Evolutionary conservation across 208 protist species (phyloP).

Genomic region (Trypanosoma scelopori): DNA sequence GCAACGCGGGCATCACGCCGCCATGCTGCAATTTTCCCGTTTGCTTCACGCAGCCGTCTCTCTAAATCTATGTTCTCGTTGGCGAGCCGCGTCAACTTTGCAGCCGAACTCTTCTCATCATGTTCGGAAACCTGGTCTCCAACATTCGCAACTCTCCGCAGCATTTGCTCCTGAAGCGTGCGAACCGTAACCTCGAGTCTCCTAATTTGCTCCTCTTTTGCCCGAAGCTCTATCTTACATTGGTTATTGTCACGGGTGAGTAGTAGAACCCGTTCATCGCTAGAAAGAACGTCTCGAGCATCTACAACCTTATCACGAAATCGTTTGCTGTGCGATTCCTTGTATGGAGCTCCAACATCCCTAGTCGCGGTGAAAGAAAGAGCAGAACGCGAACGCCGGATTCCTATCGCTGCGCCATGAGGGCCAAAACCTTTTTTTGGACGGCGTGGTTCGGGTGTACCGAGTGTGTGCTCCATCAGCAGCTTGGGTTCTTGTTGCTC

Average conservation of each 20-base stretch:
- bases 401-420: background rate
- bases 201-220: slow-evolving; percentile 34
- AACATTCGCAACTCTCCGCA: background rate
- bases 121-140: background rate
- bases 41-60: slow-evolving; percentile 29
- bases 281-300: slow-evolving; percentile 11
- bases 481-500: background rate
- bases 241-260: slow-evolving; percentile 17
- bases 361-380: background rate
- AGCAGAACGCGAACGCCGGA: background rate
- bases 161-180: slow-evolving; percentile 24
- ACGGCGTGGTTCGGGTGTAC: background rate
- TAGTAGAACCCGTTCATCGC: slow-evolving; percentile 13
- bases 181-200: slow-evolving; percentile 44
- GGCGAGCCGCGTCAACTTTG: slow-evolving; percentile 6
- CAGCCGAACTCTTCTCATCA: background rate
- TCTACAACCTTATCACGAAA: slow-evolving; percentile 19
- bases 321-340: slow-evolving; percentile 18
- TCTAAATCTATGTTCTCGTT: slow-evolving; percentile 32
- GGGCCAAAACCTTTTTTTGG: too few species aligned
- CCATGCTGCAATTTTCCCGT: slow-evolving; percentile 32
- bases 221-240: slow-evolving; percentile 29
- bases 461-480: background rate
- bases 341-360: slow-evolving; percentile 16
- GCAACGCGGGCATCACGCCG: slow-evolving; percentile 41